phyloP scores from a whole-genome alignment of 2,329 filamentous ascomycete species.

The Sarocladium brachiariae region DNA sequence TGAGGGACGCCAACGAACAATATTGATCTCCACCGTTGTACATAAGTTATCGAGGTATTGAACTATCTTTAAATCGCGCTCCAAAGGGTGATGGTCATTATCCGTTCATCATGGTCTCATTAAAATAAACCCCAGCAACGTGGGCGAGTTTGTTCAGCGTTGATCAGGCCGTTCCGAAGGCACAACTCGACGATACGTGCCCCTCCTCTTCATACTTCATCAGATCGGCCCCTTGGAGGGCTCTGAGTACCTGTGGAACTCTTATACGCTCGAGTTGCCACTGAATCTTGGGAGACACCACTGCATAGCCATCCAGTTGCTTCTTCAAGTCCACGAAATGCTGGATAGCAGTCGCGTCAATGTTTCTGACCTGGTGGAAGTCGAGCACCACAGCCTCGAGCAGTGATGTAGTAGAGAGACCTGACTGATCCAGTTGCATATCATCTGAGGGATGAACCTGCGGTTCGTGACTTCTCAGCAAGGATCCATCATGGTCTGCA shows the following conservation, averaged over 20 bases:
- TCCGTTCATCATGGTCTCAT: too few relatives aligned
- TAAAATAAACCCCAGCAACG: too few relatives aligned
- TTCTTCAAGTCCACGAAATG: slow-evolving; percentile 91
- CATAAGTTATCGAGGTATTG: too few relatives aligned
- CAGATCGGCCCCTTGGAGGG: slow-evolving; percentile 22
- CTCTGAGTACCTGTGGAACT: slow-evolving; percentile 42
- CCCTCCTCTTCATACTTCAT: neutral
- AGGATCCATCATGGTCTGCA: neutral
- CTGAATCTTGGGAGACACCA: slow-evolving; percentile 71
- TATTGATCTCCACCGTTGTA: too few relatives aligned
- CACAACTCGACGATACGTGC: neutral
- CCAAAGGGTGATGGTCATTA: too few relatives aligned
- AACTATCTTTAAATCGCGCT: too few relatives aligned
- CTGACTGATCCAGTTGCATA: slow-evolving; percentile 58
- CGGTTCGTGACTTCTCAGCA: neutral
- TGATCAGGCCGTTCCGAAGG: too few relatives aligned
- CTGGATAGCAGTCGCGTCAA: slow-evolving; percentile 89
- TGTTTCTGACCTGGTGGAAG: slow-evolving; percentile 87
- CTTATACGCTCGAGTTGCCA: slow-evolving; percentile 96
- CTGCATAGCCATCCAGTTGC: slow-evolving; percentile 83
- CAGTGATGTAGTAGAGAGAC: too few relatives aligned
- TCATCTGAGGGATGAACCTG: slow-evolving; percentile 32
- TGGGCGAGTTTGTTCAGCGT: too few relatives aligned
- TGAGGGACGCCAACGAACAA: too few relatives aligned
- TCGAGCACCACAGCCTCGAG: slow-evolving; percentile 90